Evolutionary conservation across 2,329 filamentous ascomycete genomes (phyloP).

Genomic region (Penicillium sp.): DNA sequence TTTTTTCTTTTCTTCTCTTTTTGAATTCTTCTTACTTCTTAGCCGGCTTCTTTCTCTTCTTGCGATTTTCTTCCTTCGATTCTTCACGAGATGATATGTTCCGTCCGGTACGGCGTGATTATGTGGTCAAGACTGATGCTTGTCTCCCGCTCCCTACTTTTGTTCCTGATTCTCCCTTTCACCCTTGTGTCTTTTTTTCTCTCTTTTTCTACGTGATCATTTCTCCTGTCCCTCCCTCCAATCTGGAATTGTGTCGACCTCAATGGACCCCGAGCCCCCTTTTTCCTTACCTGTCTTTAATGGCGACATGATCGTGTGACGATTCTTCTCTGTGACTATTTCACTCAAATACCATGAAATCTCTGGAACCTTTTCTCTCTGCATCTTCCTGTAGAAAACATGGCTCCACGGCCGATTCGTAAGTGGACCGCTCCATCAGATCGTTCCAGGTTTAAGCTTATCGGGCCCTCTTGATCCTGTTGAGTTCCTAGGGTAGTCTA

Average conservation of each 20-base stretch:
- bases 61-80: slow-evolving; percentile 12
- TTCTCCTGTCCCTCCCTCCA: slow-evolving; percentile 13
- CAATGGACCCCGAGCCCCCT: slow-evolving; percentile 8
- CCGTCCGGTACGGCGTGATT: slow-evolving; percentile 29
- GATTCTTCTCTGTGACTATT: slow-evolving; percentile 24
- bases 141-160: slow-evolving; percentile 13
- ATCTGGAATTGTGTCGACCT: slow-evolving; percentile 21
- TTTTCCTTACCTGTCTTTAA: slow-evolving; percentile 29
- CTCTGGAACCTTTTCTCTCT: background rate
- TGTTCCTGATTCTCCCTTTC: slow-evolving; percentile 14
- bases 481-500: background rate
- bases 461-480: background rate
- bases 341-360: slow-evolving; percentile 2
- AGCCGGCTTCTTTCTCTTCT: slow-evolving; percentile 7
- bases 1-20: slow-evolving; percentile 7
- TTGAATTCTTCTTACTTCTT: slow-evolving; percentile 9
- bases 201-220: slow-evolving; percentile 11
- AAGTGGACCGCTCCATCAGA: no score
- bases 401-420: no score
- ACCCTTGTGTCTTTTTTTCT: slow-evolving; percentile 14
- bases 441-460: background rate
- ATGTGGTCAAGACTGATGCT: slow-evolving; percentile 22
- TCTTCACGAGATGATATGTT: slow-evolving; percentile 23
- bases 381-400: no score
- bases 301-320: slow-evolving; percentile 32